Conservation (phyloP, 2,329 filamentous ascomycete genomes). For the Zymoseptoria crescenta region DNA sequence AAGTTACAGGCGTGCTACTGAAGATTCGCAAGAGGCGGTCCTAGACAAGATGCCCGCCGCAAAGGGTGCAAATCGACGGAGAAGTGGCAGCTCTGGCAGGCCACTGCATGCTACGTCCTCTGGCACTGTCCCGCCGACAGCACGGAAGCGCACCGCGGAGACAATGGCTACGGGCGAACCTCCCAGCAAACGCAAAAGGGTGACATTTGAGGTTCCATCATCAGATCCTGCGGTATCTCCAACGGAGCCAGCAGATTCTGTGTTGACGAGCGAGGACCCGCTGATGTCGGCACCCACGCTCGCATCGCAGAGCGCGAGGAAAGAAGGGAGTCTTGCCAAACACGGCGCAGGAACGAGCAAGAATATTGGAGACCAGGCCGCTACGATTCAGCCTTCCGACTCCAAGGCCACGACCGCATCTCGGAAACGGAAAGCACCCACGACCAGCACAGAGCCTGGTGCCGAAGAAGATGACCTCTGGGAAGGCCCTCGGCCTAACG, state of each 20-base stretch:
- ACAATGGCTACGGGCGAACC: constrained; percentile 1
- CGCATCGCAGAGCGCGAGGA: not conserved
- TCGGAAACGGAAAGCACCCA: not conserved
- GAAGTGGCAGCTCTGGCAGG: constrained; percentile 7
- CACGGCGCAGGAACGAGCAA: not conserved
- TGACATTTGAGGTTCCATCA: constrained; percentile 9
- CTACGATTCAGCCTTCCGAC: not conserved
- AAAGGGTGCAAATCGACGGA: not conserved
- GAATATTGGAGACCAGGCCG: not conserved
- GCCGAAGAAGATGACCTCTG: too few relatives aligned
- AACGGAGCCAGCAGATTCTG: not conserved
- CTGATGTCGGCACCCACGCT: constrained; percentile 5
- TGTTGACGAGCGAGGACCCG: constrained; percentile 6
- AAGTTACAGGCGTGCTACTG: constrained; percentile 9
- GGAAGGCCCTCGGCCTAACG: not conserved
- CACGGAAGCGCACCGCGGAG: constrained; percentile 4
- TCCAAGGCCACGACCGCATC: not conserved
- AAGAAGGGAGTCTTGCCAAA: not conserved
- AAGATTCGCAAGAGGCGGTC: not conserved
- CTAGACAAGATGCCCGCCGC: constrained; percentile 11
- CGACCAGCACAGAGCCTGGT: too few relatives aligned
- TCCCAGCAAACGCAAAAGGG: constrained; percentile 11
- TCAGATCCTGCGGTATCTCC: constrained; percentile 1
- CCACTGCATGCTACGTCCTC: constrained; percentile 12
- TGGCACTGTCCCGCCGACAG: constrained; percentile 1